Evolutionary conservation across 129 eudicot genomes (phyloP).

Genomic region (Saussurea involucrata): DNA sequence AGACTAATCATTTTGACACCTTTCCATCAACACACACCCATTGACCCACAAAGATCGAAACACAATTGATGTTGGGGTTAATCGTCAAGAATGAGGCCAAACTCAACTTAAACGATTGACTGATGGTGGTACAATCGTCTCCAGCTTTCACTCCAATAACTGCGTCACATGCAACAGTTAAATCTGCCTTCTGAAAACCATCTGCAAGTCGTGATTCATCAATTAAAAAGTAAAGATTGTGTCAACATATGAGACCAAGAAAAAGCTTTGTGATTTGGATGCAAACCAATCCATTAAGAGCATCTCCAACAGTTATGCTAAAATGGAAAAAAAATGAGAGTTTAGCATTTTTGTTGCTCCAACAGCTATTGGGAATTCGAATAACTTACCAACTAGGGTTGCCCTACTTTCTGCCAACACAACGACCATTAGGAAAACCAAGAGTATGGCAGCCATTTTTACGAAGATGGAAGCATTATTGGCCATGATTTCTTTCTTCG

Average conservation of each 20-base stretch:
- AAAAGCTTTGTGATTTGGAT: background rate
- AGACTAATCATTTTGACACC: constrained; percentile 11
- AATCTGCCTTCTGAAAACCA: background rate
- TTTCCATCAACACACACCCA: constrained; percentile 29
- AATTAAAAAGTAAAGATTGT: background rate
- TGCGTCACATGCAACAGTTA: constrained; percentile 4
- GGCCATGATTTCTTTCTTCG: constrained; percentile 16
- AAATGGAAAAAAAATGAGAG: too few species aligned
- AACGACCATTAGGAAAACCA: constrained; percentile 17
- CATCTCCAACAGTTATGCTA: too few species aligned
- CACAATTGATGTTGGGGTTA: constrained; percentile 34
- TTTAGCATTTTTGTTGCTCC: too few species aligned
- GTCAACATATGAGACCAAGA: background rate
- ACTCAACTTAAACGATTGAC: constrained; percentile 3
- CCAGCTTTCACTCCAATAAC: constrained; percentile 15
- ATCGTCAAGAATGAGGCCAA: constrained; percentile 18
- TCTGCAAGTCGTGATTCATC: background rate
- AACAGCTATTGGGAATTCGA: background rate
- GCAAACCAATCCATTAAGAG: background rate
- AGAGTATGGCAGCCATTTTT: constrained; percentile 6
- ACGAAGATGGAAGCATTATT: constrained; percentile 16
- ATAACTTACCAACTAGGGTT: background rate
- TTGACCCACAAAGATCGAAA: constrained; percentile 23
- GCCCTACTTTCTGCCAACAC: constrained; percentile 19
- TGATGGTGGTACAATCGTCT: constrained; percentile 32